These are phyloP conservation scores for Cyclocybe cylindracea DNA, from an alignment of 768 basidiomycete species.

Conservation along the genomic window DNA sequence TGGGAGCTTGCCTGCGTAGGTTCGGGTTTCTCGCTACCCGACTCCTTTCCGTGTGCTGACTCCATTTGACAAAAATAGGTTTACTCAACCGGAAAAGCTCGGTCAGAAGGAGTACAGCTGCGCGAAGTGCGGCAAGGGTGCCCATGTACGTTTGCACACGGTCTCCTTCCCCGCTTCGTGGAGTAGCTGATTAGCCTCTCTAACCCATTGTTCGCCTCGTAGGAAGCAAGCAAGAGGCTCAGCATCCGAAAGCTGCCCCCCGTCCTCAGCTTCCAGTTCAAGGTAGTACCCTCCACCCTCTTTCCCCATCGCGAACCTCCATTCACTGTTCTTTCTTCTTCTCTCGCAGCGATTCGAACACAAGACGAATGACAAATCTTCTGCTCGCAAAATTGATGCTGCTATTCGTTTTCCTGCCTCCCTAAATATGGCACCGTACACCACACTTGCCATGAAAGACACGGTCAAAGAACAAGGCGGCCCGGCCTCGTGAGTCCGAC, in stretches of 20 bases:
- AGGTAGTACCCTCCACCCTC: constrained; percentile 47
- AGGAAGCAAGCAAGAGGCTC: constrained; percentile 84
- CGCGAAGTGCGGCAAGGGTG: constrained; percentile 72
- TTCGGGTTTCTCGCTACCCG: constrained; percentile 27
- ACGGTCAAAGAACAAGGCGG: constrained; percentile 44
- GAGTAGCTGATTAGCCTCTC: background rate
- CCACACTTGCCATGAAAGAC: constrained; percentile 59
- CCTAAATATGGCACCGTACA: constrained; percentile 89
- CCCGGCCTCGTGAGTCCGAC: constrained; percentile 27
- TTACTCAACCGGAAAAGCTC: constrained; percentile 83
- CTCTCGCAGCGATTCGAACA: constrained; percentile 85
- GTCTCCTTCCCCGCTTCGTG: background rate
- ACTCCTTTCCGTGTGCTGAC: constrained; percentile 2
- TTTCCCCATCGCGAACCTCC: background rate
- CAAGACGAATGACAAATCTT: constrained; percentile 67
- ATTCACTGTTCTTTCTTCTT: background rate
- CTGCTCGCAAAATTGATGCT: constrained; percentile 83
- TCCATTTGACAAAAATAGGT: constrained; percentile 44
- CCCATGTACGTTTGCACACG: constrained; percentile 46
- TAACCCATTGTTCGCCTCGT: constrained; percentile 4
- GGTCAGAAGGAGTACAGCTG: constrained; percentile 85
- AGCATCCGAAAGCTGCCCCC: constrained; percentile 85
- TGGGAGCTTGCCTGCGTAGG: constrained; percentile 78
- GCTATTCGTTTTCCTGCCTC: constrained; percentile 80
- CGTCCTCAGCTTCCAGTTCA: constrained; percentile 93